Base-by-base conservation (phyloP, 495 filamentous ascomycete genomes). In the Penicillium egyptiacum region DNA sequence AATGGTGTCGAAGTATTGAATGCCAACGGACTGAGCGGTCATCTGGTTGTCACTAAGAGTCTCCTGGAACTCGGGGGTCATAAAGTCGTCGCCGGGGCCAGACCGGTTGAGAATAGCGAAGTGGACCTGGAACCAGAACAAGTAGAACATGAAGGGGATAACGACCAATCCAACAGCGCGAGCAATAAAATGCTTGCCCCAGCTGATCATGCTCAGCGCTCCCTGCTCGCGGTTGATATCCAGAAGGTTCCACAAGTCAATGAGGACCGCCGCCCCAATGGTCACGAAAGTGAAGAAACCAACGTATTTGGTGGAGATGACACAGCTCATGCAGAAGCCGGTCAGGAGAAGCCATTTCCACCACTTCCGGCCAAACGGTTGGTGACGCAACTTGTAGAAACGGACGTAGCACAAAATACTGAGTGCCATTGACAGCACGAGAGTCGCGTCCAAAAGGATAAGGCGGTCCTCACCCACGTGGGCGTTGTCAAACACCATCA, bases 101-200 rank as follows among this genome's bases (percentile, higher is more conserved):
- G 92, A 97, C 48, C 87, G 83, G 40, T 78, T 88, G 51, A 98
- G 80, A 64, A 98, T 89, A 23, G 91, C 81, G 70, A 98, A 98
- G 74, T 98, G 94, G 30, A 98, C 92, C 79, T 98, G 94, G 85
- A 98, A 98, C 95, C 95, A 98, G 80, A 98, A 98, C 28, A 98
- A 82, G 71, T 98, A 98, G 74, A 98, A 94, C 62, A 98, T 81
- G 83, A 97, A 96, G 35, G 94, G 94, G 48, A 98, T 82, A 42
- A 96, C 64, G 61, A 98, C 90, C 37, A 98, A 79, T 9, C 86
- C 91, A 61, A 94, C 78, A 16, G 83, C 81, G 28, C 94, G 89
- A 62, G 94, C 94, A 9, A 76, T 82, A 67, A 98, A 93, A 70
- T 98, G 94, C 78, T 95, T 93, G 49, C 80, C 82, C 75, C 96